Evolutionary conservation across 2,329 filamentous ascomycete genomes (phyloP), one percentile per base, ranked within the genome.

Genomic region (Ophiocordyceps camponoti-rufipedis): DNA sequence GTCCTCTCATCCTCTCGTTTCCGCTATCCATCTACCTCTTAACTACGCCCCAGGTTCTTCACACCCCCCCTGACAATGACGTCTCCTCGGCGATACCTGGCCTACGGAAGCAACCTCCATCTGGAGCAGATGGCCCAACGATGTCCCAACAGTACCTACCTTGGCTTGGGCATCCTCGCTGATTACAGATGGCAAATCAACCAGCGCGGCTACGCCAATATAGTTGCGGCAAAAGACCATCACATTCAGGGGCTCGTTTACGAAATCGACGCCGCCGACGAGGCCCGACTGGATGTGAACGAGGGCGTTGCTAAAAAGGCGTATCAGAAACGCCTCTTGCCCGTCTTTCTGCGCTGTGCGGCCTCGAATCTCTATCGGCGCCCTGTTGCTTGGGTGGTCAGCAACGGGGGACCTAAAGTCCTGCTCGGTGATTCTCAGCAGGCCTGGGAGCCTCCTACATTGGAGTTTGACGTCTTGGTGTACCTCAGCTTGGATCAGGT

Each of bases 121-220:
- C 54, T 66, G 46, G 56, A 58, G 45, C 66, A 69, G 55, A 70
- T 70, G 66, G 61, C 60, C 48, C 50, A 51, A 18, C 58, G 65
- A 47, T 70, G 67, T 45, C 67, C 66, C 18, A 56, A 57, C 19
- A 65, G 63, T 53, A 56, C 51, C 23, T 62, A 60, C 50, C 55
- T 66, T 48, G 66, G 66, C 5, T 53, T 55, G 12, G 67, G 58
- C 18, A 55, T 59, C 11, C 56, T 70, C n/a, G 48, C 52, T 19
- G 56, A 62, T 48, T 61, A 64, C 50, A 55, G 58, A 31, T 69
- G 66, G 61, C 64, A 67, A 52, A 69, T 70, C 59, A 70, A 69
- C 53, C 56, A 67, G 54, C 61, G 66, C 23, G 66, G 66, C 28
- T 68, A 61, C 44, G 67, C 66, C 47, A 70, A 70, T 50, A 57